These are phyloP conservation scores for Aaosphaeria arxii DNA, from an alignment of 2,329 filamentous ascomycete genomes.

Conservation along the genomic window DNA sequence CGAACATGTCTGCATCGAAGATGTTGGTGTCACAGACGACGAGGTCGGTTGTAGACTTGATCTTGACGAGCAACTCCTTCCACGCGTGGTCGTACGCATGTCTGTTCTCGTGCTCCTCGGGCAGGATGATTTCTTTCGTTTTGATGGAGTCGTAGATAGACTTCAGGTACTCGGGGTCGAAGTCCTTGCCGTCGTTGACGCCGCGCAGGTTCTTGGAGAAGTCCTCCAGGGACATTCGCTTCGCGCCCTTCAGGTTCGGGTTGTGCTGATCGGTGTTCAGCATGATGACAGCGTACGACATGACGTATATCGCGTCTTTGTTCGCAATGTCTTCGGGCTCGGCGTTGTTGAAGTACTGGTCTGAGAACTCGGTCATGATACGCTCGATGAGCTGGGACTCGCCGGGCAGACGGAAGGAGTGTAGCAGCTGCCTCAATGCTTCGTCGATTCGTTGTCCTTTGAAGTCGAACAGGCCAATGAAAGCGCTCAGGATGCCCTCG, in stretches of 20 bases:
- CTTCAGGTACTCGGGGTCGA: conserved; percentile 77
- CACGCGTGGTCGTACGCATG: conserved; percentile 97
- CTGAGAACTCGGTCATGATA: conserved; percentile 82
- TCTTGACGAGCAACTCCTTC: conserved; percentile 89
- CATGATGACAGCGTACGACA: conserved; percentile 97
- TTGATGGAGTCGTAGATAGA: conserved; percentile 90
- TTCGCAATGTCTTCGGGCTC: conserved; percentile 74
- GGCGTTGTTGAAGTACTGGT: conserved; percentile 73
- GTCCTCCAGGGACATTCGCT: conserved; percentile 79
- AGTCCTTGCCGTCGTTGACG: conserved; percentile 82
- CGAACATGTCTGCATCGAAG: conserved; percentile 97
- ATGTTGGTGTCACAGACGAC: conserved; percentile 85
- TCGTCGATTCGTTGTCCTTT: conserved; percentile 83
- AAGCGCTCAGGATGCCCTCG: conserved; percentile 78
- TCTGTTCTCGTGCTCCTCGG: conserved; percentile 95
- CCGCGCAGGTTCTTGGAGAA: conserved; percentile 89
- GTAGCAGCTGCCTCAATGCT: conserved; percentile 79
- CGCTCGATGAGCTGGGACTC: conserved; percentile 91
- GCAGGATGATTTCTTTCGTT: conserved; percentile 90
- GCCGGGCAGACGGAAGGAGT: conserved; percentile 88
- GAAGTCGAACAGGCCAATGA: conserved; percentile 87
- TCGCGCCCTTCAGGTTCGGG: conserved; percentile 74
- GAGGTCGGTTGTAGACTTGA: conserved; percentile 70
- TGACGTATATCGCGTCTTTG: conserved; percentile 82
- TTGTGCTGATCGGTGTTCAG: conserved; percentile 97